phyloP scores from a whole-genome alignment of 2,329 filamentous ascomycete species.

The Trichoderma koningii region DNA sequence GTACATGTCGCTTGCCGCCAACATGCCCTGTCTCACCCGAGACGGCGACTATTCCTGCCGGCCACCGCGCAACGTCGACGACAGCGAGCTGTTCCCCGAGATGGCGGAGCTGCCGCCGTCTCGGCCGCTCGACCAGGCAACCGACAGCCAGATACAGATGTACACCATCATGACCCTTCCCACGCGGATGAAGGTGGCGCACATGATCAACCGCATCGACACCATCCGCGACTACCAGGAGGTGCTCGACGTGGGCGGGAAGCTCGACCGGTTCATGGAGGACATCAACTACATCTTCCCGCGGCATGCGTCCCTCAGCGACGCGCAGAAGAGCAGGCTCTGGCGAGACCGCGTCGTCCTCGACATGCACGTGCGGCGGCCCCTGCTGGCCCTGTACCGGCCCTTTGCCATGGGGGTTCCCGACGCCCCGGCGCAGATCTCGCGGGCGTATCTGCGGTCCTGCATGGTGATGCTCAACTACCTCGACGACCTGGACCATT shows the following conservation, averaged over 20 bases:
- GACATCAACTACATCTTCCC: slow-evolving; percentile 58
- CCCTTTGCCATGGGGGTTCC: slow-evolving; percentile 56
- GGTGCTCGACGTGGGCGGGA: slow-evolving; percentile 55
- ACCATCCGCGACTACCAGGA: slow-evolving; percentile 55
- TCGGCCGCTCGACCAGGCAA: slow-evolving; percentile 54
- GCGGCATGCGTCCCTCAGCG: slow-evolving; percentile 46
- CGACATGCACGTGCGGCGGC: slow-evolving; percentile 57
- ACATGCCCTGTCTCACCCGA: slow-evolving; percentile 53
- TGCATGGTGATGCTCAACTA: slow-evolving; percentile 59
- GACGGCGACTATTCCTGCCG: slow-evolving; percentile 57
- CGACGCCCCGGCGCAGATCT: slow-evolving; percentile 54
- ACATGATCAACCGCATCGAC: slow-evolving; percentile 55
- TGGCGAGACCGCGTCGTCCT: slow-evolving; percentile 55
- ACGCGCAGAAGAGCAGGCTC: slow-evolving; percentile 50
- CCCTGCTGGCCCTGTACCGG: slow-evolving; percentile 55
- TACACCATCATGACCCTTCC: slow-evolving; percentile 55
- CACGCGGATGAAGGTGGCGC: slow-evolving; percentile 52
- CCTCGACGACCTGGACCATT: slow-evolving; percentile 55
- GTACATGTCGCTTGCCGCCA: slow-evolving; percentile 55
- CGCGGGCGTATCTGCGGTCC: slow-evolving; percentile 55
- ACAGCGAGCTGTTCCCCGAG: slow-evolving; percentile 50
- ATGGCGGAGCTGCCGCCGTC: slow-evolving; percentile 53
- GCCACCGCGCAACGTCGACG: slow-evolving; percentile 57
- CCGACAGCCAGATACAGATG: slow-evolving; percentile 56
- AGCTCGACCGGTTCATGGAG: slow-evolving; percentile 56